Conservation (phyloP, 23 red algal species). For the Gracilaria domingensis region DNA sequence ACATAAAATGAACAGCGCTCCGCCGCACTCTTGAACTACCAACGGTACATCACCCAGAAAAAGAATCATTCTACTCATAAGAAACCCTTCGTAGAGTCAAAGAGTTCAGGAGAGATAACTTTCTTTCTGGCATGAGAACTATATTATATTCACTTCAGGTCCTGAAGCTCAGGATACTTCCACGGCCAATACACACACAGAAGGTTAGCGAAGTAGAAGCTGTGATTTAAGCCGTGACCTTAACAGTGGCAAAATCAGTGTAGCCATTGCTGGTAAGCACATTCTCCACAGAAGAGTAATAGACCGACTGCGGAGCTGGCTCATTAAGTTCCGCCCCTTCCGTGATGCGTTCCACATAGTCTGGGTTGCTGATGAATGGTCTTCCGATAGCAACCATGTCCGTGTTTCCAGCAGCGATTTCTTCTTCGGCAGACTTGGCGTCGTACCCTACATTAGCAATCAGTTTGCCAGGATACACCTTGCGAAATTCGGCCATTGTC, state of each 20-base stretch:
- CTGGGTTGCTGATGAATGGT: slow-evolving; percentile 76
- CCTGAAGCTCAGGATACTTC: too few species aligned
- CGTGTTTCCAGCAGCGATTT: slow-evolving; percentile 42
- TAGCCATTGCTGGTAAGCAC: slow-evolving; percentile 63
- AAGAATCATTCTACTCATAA: too few species aligned
- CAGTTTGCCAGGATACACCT: slow-evolving; percentile 64
- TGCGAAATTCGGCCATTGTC: slow-evolving; percentile 59
- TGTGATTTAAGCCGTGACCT: slow-evolving; percentile 16
- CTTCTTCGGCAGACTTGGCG: slow-evolving; percentile 70
- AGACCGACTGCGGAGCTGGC: slow-evolving; percentile 31
- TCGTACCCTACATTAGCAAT: slow-evolving; percentile 80
- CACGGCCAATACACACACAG: too few species aligned
- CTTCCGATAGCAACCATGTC: slow-evolving; percentile 82
- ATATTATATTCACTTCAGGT: too few species aligned
- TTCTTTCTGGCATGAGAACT: too few species aligned
- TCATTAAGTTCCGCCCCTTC: slow-evolving; percentile 41
- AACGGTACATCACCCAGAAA: too few species aligned
- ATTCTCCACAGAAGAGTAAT: slow-evolving; percentile 66
- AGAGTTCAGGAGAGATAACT: too few species aligned
- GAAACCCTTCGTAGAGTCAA: too few species aligned
- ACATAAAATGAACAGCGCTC: too few species aligned
- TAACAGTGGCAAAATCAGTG: slow-evolving; percentile 68
- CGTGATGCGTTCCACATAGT: slow-evolving; percentile 67
- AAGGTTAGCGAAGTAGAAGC: too few species aligned
- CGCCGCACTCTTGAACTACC: too few species aligned